Conservation (phyloP, 1,284 basidiomycete species). For the Puccinia polysora region DNA sequence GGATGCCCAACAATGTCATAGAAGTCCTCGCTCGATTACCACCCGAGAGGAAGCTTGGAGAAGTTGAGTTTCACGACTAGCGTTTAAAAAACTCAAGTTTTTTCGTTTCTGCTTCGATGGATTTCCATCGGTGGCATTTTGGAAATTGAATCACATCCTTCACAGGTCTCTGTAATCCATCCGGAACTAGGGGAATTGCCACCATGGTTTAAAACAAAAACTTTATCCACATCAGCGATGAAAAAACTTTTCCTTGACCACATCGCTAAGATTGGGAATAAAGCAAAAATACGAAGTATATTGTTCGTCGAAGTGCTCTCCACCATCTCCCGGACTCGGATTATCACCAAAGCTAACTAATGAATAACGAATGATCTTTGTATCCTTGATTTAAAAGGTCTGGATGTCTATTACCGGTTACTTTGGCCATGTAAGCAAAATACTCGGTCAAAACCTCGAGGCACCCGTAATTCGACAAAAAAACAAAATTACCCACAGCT, state of each 20-base stretch:
- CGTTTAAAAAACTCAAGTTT: neutral
- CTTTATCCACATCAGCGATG: too few relatives aligned
- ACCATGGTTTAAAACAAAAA: too few relatives aligned
- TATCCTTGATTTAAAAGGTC: constrained; percentile 1
- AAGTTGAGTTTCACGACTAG: neutral
- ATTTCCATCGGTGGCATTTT: neutral
- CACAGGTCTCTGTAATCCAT: too few relatives aligned
- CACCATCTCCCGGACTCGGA: neutral
- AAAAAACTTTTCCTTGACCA: too few relatives aligned
- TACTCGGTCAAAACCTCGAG: neutral
- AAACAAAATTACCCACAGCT: neutral
- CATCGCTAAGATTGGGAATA: too few relatives aligned
- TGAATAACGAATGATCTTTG: neutral
- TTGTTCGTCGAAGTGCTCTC: too few relatives aligned
- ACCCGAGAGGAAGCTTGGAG: constrained; percentile 16
- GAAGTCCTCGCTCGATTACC: constrained; percentile 28
- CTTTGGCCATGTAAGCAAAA: constrained; percentile 27
- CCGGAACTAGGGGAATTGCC: too few relatives aligned
- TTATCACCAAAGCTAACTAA: neutral
- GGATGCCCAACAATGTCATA: constrained; percentile 24
- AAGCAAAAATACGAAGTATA: too few relatives aligned
- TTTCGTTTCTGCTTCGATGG: neutral
- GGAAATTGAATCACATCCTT: too few relatives aligned
- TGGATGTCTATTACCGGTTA: constrained; percentile 13
- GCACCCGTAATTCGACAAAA: neutral